These are phyloP conservation scores for Arabidopsis hybrid DNA, from an alignment of 441 rosid species.

Conservation along the genomic window DNA sequence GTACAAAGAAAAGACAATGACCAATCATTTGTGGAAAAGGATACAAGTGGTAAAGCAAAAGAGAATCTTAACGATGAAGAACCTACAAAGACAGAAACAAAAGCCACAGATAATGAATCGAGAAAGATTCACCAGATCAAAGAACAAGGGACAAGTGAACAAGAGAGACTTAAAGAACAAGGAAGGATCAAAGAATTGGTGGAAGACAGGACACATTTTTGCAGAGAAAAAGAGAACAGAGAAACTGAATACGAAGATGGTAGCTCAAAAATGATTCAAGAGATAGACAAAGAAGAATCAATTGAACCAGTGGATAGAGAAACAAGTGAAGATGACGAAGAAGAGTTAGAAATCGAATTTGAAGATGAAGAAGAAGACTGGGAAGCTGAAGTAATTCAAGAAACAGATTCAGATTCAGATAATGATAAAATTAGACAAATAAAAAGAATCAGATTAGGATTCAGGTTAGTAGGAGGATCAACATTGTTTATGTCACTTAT, in stretches of 20 bases:
- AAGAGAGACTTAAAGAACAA: slow-evolving; percentile 12
- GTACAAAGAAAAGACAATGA: slow-evolving; percentile 12
- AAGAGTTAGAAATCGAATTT: slow-evolving; percentile 41
- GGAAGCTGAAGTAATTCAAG: slow-evolving; percentile 41
- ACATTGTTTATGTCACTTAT: slow-evolving; percentile 67
- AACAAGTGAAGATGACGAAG: slow-evolving; percentile 39
- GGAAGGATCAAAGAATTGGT: slow-evolving; percentile 13
- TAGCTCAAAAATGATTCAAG: slow-evolving; percentile 28
- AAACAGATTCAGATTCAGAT: slow-evolving; percentile 36
- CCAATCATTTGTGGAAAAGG: background rate
- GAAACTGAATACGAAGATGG: slow-evolving; percentile 17
- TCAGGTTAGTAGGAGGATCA: slow-evolving; percentile 64
- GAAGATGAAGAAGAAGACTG: slow-evolving; percentile 48
- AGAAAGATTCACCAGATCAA: slow-evolving; percentile 27
- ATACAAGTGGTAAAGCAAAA: background rate
- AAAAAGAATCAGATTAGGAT: slow-evolving; percentile 38
- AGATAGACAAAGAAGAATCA: slow-evolving; percentile 29
- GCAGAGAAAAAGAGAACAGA: slow-evolving; percentile 19
- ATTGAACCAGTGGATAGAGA: background rate
- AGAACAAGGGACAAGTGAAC: slow-evolving; percentile 36
- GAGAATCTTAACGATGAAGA: slow-evolving; percentile 15
- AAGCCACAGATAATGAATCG: slow-evolving; percentile 23
- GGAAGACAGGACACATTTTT: slow-evolving; percentile 12
- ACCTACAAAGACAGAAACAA: slow-evolving; percentile 13
- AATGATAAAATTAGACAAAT: slow-evolving; percentile 26